Evolutionary conservation across 176 grass and related monocot genomes (phyloP).

Genomic region (Aegilops longissima): DNA sequence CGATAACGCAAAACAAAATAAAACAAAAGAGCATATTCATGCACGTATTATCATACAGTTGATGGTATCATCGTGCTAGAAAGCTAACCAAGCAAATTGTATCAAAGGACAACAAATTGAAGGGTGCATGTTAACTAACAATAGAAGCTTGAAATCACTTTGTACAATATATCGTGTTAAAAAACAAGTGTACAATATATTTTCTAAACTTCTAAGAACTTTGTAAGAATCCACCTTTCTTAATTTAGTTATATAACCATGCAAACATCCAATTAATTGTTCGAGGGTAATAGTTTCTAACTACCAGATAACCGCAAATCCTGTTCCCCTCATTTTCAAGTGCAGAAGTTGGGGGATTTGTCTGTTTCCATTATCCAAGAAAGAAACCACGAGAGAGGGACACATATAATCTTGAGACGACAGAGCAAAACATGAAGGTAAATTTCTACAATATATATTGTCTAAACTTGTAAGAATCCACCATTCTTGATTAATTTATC

Average conservation of each 20-base stretch:
- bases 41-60: not conserved
- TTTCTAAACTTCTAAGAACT: not conserved
- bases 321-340: not conserved
- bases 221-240: not conserved
- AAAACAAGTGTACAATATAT: too few species aligned
- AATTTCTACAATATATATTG: too few species aligned
- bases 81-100: not conserved
- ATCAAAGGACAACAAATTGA: not conserved
- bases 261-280: not conserved
- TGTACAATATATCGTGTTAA: not conserved
- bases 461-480: too few species aligned
- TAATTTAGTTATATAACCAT: not conserved
- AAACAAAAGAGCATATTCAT: not conserved
- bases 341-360: not conserved
- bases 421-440: not conserved
- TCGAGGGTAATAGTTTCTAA: not conserved
- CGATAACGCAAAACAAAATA: not conserved
- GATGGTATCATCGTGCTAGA: not conserved
- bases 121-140: not conserved
- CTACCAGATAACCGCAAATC: too few species aligned
- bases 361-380: not conserved
- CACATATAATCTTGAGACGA: not conserved
- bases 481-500: too few species aligned
- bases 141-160: not conserved
- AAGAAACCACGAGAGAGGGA: not conserved